Conservation (phyloP, 1,284 basidiomycete genomes). For the Malassezia psittaci region DNA sequence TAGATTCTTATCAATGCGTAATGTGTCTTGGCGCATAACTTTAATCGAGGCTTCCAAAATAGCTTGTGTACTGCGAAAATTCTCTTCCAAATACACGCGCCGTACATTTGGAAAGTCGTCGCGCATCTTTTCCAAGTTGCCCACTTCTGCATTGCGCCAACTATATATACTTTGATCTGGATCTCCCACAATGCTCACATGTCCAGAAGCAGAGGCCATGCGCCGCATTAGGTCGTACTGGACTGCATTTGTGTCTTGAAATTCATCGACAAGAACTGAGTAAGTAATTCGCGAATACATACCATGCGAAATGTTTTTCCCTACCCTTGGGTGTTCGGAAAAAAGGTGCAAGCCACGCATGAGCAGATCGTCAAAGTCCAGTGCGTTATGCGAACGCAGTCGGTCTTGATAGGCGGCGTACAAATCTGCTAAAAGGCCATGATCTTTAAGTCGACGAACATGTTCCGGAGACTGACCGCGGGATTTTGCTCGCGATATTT, state of each 20-base stretch:
- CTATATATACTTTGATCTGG: slow-evolving; percentile 80
- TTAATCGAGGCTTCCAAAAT: slow-evolving; percentile 68
- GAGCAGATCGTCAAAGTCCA: slow-evolving; percentile 84
- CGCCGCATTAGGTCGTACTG: slow-evolving; percentile 75
- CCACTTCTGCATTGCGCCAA: slow-evolving; percentile 64
- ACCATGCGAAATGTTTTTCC: slow-evolving; percentile 59
- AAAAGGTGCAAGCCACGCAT: slow-evolving; percentile 62
- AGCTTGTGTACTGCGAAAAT: slow-evolving; percentile 72
- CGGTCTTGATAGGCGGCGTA: slow-evolving; percentile 63
- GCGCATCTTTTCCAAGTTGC: slow-evolving; percentile 36
- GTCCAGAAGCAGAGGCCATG: slow-evolving; percentile 20
- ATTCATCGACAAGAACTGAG: slow-evolving; percentile 76
- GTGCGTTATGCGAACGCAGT: slow-evolving; percentile 59
- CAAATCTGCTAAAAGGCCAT: slow-evolving; percentile 48
- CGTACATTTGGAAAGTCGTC: slow-evolving; percentile 37
- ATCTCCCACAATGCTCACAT: slow-evolving; percentile 75
- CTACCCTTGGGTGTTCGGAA: slow-evolving; percentile 53
- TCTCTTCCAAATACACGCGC: slow-evolving; percentile 71
- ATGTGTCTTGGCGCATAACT: slow-evolving; percentile 69
- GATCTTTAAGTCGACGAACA: neutral
- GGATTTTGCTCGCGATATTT: slow-evolving; percentile 72
- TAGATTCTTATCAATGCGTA: slow-evolving; percentile 65
- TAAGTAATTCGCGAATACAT: neutral
- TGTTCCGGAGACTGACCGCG: slow-evolving; percentile 56
- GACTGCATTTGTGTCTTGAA: slow-evolving; percentile 76